Percentiles rank a stretch among this genome's conserved stretches.
Evolutionary conservation across 2,329 filamentous ascomycete species (phyloP).

Genomic region (Cytospora mali): DNA sequence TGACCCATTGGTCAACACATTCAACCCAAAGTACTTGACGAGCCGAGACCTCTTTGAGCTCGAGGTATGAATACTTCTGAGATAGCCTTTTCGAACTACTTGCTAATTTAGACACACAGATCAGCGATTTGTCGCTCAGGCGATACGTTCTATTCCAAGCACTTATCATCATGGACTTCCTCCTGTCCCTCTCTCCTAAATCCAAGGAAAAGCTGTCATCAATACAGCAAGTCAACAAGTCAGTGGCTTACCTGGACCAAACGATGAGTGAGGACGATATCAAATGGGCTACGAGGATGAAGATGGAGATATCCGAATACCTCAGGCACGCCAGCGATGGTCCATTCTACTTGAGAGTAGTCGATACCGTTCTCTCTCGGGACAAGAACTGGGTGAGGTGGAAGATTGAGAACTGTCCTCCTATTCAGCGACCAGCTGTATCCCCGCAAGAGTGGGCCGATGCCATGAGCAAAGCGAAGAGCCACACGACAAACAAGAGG

Average conservation of each 20-base stretch:
- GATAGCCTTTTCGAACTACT: conserved; percentile 1
- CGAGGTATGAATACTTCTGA: conserved; percentile 60
- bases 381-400: conserved; percentile 99
- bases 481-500: conserved; percentile 70
- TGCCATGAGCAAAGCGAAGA: conserved; percentile 67
- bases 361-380: conserved; percentile 90
- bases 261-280: conserved; percentile 81
- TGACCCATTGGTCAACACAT: conserved; percentile 68
- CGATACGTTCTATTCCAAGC: conserved; percentile 94
- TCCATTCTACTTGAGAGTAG: conserved; percentile 93
- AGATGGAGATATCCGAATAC: conserved; percentile 77
- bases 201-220: conserved; percentile 78
- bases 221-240: conserved; percentile 71
- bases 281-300: conserved; percentile 82
- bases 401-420: conserved; percentile 93
- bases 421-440: conserved; percentile 77
- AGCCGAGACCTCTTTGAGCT: conserved; percentile 94
- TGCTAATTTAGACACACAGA: conserved; percentile 50
- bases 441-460: conserved; percentile 68
- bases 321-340: conserved; percentile 78
- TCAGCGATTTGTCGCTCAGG: conserved; percentile 92
- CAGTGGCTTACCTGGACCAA: conserved; percentile 79
- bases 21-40: conserved; percentile 99
- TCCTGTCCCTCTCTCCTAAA: conserved; percentile 83
- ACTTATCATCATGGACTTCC: conserved; percentile 90